These are phyloP conservation scores for Leucogyrophana mollusca DNA, from an alignment of 768 basidiomycete genomes.

Conservation along the genomic window DNA sequence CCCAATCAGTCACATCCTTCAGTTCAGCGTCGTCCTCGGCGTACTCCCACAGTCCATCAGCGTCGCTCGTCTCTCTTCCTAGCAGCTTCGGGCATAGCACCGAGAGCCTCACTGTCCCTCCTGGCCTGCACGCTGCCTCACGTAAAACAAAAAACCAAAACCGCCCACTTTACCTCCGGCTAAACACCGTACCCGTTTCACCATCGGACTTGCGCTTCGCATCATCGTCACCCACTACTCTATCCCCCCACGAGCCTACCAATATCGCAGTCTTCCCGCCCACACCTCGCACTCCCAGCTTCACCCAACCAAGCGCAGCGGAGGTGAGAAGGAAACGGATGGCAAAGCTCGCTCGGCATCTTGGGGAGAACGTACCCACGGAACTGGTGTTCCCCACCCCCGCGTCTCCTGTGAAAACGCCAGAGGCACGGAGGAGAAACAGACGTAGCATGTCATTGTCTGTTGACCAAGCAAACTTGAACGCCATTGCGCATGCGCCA, in stretches of 20 bases:
- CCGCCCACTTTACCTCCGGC: constrained; percentile 20
- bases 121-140: constrained; percentile 16
- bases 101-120: constrained; percentile 11
- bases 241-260: constrained; percentile 8
- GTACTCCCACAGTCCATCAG: constrained; percentile 11
- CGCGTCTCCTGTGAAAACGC: background rate
- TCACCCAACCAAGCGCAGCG: constrained; percentile 19
- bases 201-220: constrained; percentile 9
- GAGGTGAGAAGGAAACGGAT: constrained; percentile 46
- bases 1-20: constrained; percentile 19
- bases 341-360: constrained; percentile 55
- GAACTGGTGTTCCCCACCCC: constrained; percentile 45
- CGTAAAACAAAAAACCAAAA: constrained; percentile 11
- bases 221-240: constrained; percentile 9
- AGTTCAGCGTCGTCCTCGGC: constrained; percentile 11
- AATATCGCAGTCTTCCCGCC: constrained; percentile 9
- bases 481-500: background rate
- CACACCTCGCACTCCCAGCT: constrained; percentile 19
- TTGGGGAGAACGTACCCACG: constrained; percentile 58
- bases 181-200: constrained; percentile 15
- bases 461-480: constrained; percentile 1
- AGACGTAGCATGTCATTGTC: constrained; percentile 17
- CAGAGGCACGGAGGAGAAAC: background rate
- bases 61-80: constrained; percentile 16
- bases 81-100: constrained; percentile 5